Conservation (phyloP, 257 asterid species). For the Solanum pimpinellifolium region DNA sequence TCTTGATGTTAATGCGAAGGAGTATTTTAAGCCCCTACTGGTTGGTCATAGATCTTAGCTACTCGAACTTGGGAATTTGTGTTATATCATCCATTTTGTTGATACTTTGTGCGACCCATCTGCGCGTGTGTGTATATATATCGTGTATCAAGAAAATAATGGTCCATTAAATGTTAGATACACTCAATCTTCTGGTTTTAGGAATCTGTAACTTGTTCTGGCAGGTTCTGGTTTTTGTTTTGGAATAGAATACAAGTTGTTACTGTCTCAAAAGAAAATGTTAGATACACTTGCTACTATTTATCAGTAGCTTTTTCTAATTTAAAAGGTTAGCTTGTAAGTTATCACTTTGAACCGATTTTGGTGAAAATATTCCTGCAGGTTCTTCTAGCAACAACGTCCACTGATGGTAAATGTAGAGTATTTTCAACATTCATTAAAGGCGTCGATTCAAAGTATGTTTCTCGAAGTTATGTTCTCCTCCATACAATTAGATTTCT, state of each 20-base stretch:
- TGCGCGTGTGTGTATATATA: neutral
- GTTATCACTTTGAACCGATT: neutral
- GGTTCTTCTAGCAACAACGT: constrained; percentile 92
- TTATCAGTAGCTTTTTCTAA: neutral
- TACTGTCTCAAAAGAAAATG: neutral
- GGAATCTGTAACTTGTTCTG: too few species aligned
- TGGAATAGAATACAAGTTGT: too few species aligned
- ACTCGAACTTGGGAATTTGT: neutral
- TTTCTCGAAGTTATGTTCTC: constrained; percentile 8
- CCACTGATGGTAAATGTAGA: constrained; percentile 96
- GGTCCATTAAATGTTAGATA: neutral
- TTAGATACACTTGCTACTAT: neutral
- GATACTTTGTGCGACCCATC: neutral
- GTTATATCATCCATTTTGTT: neutral
- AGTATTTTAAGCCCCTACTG: neutral
- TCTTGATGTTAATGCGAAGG: neutral
- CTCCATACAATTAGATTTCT: neutral
- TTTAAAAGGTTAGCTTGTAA: neutral
- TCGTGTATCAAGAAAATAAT: neutral
- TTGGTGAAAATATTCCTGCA: constrained; percentile 8
- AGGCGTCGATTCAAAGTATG: constrained; percentile 88
- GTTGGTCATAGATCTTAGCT: neutral
- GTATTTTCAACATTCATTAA: constrained; percentile 96
- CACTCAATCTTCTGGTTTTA: neutral
- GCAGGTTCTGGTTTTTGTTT: too few species aligned